phyloP scores from a whole-genome alignment of 306 rosid species.

The peach (Prunus persica) region DNA sequence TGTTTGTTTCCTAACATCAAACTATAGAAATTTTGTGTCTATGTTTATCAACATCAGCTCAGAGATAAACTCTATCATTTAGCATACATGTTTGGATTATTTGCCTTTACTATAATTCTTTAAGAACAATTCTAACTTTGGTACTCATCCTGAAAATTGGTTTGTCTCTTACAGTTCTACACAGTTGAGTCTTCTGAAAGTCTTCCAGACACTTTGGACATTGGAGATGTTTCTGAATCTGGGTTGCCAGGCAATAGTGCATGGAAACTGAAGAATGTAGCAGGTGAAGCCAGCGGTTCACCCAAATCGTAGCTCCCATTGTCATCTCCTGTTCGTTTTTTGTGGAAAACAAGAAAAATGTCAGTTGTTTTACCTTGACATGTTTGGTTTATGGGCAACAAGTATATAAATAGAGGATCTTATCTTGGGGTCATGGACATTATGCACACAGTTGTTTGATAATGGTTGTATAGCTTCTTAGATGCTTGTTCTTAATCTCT shows the following conservation, averaged over 20 bases:
- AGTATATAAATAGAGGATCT: slow-evolving; percentile 42
- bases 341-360: slow-evolving; percentile 17
- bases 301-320: slow-evolving; percentile 31
- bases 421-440: slow-evolving; percentile 23
- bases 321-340: slow-evolving; percentile 28
- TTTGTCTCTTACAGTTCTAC: slow-evolving; percentile 37
- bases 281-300: slow-evolving; percentile 53
- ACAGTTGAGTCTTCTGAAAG: slow-evolving; percentile 46
- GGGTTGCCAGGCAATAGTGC: slow-evolving; percentile 34
- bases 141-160: not conserved
- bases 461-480: slow-evolving; percentile 55
- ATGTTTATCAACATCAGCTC: not conserved
- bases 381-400: slow-evolving; percentile 26
- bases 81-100: not conserved
- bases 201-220: slow-evolving; percentile 83
- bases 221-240: slow-evolving; percentile 80
- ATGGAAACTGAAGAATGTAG: slow-evolving; percentile 51
- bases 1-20: not conserved
- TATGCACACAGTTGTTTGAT: slow-evolving; percentile 3
- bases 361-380: slow-evolving; percentile 19
- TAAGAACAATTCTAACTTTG: not conserved
- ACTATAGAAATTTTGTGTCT: not conserved
- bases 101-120: not conserved
- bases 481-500: slow-evolving; percentile 32
- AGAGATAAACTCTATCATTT: not conserved